Evolutionary conservation across 1,284 basidiomycete species (phyloP).

Genomic region (Bjerkandera adusta): DNA sequence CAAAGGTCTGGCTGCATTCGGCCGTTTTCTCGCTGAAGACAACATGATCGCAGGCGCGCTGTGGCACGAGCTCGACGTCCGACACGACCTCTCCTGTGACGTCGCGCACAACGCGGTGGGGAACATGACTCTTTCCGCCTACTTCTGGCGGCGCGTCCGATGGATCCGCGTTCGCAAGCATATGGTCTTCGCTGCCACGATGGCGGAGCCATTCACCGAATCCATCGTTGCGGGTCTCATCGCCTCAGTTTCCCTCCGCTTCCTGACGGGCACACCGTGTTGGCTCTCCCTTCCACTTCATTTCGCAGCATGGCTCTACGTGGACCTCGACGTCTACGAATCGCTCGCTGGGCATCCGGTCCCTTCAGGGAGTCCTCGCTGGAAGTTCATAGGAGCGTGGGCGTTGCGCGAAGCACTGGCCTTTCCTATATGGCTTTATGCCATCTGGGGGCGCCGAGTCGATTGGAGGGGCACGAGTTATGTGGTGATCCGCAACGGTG

Average conservation of each 20-base stretch:
- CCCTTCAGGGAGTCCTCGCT: conserved; percentile 40
- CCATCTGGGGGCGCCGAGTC: conserved; percentile 78
- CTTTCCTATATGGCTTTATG: conserved; percentile 82
- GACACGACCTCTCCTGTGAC: conserved; percentile 87
- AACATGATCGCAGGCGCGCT: conserved; percentile 90
- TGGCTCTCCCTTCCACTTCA: conserved; percentile 58
- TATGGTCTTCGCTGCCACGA: conserved; percentile 83
- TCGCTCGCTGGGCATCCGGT: conserved; percentile 72
- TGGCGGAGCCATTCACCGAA: conserved; percentile 90
- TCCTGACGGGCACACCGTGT: conserved; percentile 49
- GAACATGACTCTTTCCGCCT: conserved; percentile 77
- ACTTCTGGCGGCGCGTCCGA: conserved; percentile 82
- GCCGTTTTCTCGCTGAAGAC: conserved; percentile 89
- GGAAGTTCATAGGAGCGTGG: conserved; percentile 78
- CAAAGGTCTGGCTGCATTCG: conserved; percentile 75
- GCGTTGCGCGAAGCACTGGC: conserved; percentile 73
- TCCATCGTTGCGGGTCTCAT: conserved; percentile 70
- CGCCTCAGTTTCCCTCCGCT: conserved; percentile 53
- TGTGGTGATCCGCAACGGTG: conserved; percentile 61
- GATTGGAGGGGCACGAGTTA: conserved; percentile 81
- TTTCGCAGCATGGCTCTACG: conserved; percentile 54
- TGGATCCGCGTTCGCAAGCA: conserved; percentile 95
- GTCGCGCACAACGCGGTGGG: conserved; percentile 88
- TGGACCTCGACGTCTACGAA: conserved; percentile 75
- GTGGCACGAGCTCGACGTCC: conserved; percentile 87